These are phyloP conservation scores for Rugosomyces carneus DNA, from an alignment of 1,284 basidiomycete species.

Conservation along the genomic window DNA sequence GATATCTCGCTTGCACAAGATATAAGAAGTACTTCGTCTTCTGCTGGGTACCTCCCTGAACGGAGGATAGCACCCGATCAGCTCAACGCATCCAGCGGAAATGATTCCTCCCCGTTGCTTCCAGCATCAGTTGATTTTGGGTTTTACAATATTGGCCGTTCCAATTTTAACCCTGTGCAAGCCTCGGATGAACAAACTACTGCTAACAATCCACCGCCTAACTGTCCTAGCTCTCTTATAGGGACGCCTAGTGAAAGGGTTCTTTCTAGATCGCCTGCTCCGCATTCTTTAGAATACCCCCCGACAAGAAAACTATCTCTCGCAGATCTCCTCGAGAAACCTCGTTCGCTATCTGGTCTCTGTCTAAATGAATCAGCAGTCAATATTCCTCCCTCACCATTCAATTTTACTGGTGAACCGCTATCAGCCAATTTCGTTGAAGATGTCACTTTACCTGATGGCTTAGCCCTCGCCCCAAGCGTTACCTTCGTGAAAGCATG, in stretches of 20 bases:
- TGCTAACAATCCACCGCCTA: neutral
- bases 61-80: neutral
- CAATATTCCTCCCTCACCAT: neutral
- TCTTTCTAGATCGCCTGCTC: slow-evolving; percentile 20
- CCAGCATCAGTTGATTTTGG: neutral
- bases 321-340: slow-evolving; percentile 21
- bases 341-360: neutral
- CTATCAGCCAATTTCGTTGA: slow-evolving; percentile 54
- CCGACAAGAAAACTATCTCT: slow-evolving; percentile 22
- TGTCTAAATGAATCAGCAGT: neutral
- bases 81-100: neutral
- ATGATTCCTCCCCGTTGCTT: neutral
- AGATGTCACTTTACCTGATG: slow-evolving; percentile 69
- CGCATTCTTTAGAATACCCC: slow-evolving; percentile 9
- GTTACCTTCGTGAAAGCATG: slow-evolving; percentile 82
- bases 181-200: neutral
- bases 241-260: slow-evolving; percentile 24
- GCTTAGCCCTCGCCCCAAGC: slow-evolving; percentile 74
- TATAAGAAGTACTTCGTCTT: too few relatives aligned
- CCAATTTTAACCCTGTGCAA: neutral
- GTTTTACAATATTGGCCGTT: neutral
- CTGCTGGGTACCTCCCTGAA: neutral
- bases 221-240: neutral
- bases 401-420: neutral
- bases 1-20: neutral